Evolutionary conservation across 176 grass and related monocot genomes (phyloP), one percentile per base, ranked within the genome.

Genomic region (Lolium rigidum): DNA sequence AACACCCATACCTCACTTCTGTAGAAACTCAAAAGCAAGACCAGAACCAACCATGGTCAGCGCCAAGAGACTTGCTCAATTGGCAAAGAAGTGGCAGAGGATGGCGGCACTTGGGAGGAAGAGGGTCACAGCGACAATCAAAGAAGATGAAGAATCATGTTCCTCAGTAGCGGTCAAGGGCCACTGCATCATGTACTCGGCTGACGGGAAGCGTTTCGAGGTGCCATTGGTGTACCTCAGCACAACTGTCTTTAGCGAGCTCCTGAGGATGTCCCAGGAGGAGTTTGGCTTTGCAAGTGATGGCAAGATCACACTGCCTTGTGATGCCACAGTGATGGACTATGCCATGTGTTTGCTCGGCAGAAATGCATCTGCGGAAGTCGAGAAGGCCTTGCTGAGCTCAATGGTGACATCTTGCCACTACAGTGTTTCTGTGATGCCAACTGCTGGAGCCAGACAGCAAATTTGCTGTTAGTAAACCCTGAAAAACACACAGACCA

Each of bases 191-290:
- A 25, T 97, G 55, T 97, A 94, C 77, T 87, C 77, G 0, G 77
- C 26, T 0, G 81, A 94, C 0, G 49, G 81, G 5, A 85, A 57
- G 14, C 77, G 90, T 48, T 94, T 97, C 39, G 74, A 92, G 90
- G 87, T 91, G n/a, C 90, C 90, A 0, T 26, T 92, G 50, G 47
- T 11, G 14, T 91, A 77, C 47, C 92, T 97, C 6, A 70, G 77
- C 55, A 91, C 18, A 0, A 4, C 12, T 0, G 60, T 97, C 60
- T 78, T 94, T 5, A 10, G 10, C 8, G 77, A 89, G 72, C 87
- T 97, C 50, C 80, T 94, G 18, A n/a, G 56, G 48, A 38, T 94
- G 82, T 88, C 92, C 0, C 83, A 79, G 82, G 94, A 97, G 20
- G 91, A 91, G 55, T 96, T 90, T 1, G 85, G 91, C 7, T 93